phyloP scores from a whole-genome alignment of 2,329 filamentous ascomycete species.

The Teratosphaeria viscida region DNA sequence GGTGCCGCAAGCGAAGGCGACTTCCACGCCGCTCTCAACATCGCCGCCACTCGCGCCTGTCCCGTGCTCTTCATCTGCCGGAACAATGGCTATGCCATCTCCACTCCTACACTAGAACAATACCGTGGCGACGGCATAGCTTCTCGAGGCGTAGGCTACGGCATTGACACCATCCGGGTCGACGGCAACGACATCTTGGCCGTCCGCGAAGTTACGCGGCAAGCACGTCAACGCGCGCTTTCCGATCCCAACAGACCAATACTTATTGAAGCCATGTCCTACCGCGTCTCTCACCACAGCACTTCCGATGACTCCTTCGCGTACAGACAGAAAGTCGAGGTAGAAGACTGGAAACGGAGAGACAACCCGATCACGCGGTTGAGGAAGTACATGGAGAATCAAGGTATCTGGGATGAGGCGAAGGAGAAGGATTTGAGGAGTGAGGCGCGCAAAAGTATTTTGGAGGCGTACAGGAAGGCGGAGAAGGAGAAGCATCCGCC shows the following conservation, averaged over 20 bases:
- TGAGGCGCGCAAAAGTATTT: slow-evolving; percentile 58
- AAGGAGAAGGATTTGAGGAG: slow-evolving; percentile 65
- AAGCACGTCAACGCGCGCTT: slow-evolving; percentile 68
- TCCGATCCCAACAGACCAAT: slow-evolving; percentile 71
- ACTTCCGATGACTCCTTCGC: slow-evolving; percentile 96
- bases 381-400: slow-evolving; percentile 81
- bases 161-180: slow-evolving; percentile 85
- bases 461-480: slow-evolving; percentile 74
- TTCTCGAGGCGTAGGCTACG: slow-evolving; percentile 75
- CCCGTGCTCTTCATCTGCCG: slow-evolving; percentile 84
- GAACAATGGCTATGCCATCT: slow-evolving; percentile 89
- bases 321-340: slow-evolving; percentile 84
- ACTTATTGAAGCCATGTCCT: slow-evolving; percentile 91
- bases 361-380: slow-evolving; percentile 81
- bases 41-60: slow-evolving; percentile 78
- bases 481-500: slow-evolving; percentile 72
- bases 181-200: slow-evolving; percentile 95
- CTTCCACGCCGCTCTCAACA: slow-evolving; percentile 84
- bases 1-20: slow-evolving; percentile 84
- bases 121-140: slow-evolving; percentile 89
- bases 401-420: slow-evolving; percentile 73
- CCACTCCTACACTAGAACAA: slow-evolving; percentile 79
- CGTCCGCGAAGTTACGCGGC: slow-evolving; percentile 67
- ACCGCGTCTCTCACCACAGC: slow-evolving; percentile 95
- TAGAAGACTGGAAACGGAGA: slow-evolving; percentile 84